Base-by-base conservation (phyloP, 139 green algal genomes). In the Coccomyxa sp. region DNA sequence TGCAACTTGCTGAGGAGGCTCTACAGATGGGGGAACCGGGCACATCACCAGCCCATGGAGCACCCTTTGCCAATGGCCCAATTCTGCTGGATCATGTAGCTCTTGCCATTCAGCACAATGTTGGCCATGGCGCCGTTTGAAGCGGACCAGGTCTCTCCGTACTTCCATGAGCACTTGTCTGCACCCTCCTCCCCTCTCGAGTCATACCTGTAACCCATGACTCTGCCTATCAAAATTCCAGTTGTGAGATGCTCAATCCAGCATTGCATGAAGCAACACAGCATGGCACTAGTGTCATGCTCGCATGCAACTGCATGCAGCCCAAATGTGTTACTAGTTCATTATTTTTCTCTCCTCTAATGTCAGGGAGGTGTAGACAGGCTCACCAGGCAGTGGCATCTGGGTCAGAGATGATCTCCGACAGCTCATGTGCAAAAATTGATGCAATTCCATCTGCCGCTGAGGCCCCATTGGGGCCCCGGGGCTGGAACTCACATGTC, bases 81-180 rank as follows among this genome's bases (percentile, higher is more conserved):
- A 32, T 77, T 77, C 27, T 18, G 28, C 71, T 77, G 71, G 27
- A 77, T 31, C 71, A 77, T 31, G 71, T 77, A 77, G 27, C 23
- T 45, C 27, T 32, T 77, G 23, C 71, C 71, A n/a, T 77, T 77
- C 1, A 77, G 71, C 71, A 45, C 9, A 3, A 38, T 77, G 71
- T 77, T 77, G 21, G 71, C 71, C 71, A 51, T 77, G 71, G 71
- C 71, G 71, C 71, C 71, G 12, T 77, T 77, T 16, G 21, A 25
- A 31, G 71, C 71, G 23, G 28, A n/a, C 71, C 71, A 77, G 21
- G 71, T 38, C 71, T 31, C 71, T 16, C 71, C 71, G 9, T 77
- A 77, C 27, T 38, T 31, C 71, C 71, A 77, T n/a, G 71, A 31
- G 71, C 71, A 77, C 71, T 32, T 77, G 71, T 77, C 71, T 51